Evolutionary conservation across 2,329 filamentous ascomycete genomes (phyloP).

Genomic region (Pseudodiploospora longispora): DNA sequence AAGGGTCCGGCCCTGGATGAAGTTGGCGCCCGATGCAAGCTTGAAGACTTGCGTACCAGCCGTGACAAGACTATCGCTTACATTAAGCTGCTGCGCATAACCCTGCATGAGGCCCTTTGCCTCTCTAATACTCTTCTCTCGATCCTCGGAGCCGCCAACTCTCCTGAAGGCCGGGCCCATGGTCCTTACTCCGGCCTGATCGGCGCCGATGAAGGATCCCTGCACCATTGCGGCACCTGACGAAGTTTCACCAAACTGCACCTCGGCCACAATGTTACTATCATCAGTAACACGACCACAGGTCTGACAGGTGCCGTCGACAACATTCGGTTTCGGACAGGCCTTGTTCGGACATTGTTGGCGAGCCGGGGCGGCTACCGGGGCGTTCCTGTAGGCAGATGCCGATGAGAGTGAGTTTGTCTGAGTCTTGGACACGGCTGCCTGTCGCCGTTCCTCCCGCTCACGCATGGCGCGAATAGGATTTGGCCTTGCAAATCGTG

Average conservation of each 20-base stretch:
- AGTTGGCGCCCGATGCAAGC: conserved; percentile 64
- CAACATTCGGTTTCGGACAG: conserved; percentile 53
- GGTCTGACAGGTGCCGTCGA: conserved; percentile 65
- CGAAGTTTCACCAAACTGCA: conserved; percentile 82
- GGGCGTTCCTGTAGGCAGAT: conserved; percentile 18
- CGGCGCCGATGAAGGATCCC: conserved; percentile 78
- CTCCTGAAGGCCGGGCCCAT: conserved; percentile 55
- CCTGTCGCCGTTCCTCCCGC: conserved; percentile 37
- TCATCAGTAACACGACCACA: conserved; percentile 82
- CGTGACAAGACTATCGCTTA: conserved; percentile 55
- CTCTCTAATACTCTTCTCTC: conserved; percentile 53
- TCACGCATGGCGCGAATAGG: conserved; percentile 45
- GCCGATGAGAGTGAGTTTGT: conserved; percentile 19
- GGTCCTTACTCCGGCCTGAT: conserved; percentile 70
- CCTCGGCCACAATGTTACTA: conserved; percentile 83
- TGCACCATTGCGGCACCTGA: conserved; percentile 84
- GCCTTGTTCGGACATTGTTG: conserved; percentile 50
- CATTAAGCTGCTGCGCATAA: conserved; percentile 51
- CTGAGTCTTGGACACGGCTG: conserved; percentile 20
- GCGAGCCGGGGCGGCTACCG: conserved; percentile 26
- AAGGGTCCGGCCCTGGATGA: conserved; percentile 78
- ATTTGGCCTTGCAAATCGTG: conserved; percentile 36
- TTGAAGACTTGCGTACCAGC: conserved; percentile 67
- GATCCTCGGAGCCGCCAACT: conserved; percentile 49
- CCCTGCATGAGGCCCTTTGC: conserved; percentile 52